A percentile compares a stretch with the other conserved stretches of the same genome.
phyloP scores from a whole-genome alignment of 2,329 filamentous ascomycete genomes.

The Sclerotinia borealis region DNA sequence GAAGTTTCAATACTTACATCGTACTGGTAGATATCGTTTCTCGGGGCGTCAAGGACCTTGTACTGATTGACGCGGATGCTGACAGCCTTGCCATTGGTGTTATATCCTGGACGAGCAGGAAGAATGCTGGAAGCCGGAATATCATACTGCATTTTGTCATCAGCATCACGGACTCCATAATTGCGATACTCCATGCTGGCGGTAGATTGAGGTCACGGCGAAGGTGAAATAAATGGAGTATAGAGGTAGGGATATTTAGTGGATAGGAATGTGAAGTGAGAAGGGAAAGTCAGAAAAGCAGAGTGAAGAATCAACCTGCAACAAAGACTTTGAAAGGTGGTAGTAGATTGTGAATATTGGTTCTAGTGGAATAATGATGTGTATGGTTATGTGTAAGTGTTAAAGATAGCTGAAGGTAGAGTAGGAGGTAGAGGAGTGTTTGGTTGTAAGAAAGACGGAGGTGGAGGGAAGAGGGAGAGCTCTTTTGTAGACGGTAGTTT shows the following conservation, averaged over 20 bases:
- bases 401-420: conserved; percentile 1
- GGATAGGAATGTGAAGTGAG: conserved; percentile 4
- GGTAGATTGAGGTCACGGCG: conserved; percentile 10
- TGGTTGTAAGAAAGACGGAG: not conserved
- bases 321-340: not conserved
- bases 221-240: not conserved
- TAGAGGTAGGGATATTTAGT: not conserved
- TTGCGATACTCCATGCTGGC: conserved; percentile 28
- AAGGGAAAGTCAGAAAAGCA: conserved; percentile 14
- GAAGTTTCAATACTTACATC: conserved; percentile 55
- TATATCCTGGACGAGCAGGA: conserved; percentile 48
- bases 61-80: conserved; percentile 66
- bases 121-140: conserved; percentile 15
- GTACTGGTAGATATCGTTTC: conserved; percentile 68
- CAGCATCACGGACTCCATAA: conserved; percentile 24
- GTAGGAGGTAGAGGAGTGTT: not conserved
- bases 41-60: conserved; percentile 55
- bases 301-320: conserved; percentile 17
- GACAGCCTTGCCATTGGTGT: conserved; percentile 50
- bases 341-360: not conserved
- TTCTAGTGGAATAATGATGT: not conserved
- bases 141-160: conserved; percentile 21
- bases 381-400: not conserved
- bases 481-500: not conserved
- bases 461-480: not conserved